These are phyloP conservation scores for Astrothelium subdiscretum DNA, from an alignment of 495 filamentous ascomycete genomes.

Conservation along the genomic window DNA sequence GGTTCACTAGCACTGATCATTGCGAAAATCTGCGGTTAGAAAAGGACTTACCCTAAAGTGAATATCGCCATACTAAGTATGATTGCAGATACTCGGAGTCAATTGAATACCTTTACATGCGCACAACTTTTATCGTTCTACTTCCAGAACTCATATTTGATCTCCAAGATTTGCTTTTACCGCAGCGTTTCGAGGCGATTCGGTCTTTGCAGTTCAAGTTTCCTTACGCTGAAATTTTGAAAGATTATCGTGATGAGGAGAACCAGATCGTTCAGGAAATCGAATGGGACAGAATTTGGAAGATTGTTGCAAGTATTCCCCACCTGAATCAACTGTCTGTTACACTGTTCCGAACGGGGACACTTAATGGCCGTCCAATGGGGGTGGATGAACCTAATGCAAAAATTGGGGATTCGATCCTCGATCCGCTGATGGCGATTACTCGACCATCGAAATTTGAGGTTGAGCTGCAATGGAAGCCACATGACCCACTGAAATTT, in stretches of 20 bases:
- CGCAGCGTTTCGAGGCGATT: background rate
- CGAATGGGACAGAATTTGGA: background rate
- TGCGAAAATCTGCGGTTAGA: no score
- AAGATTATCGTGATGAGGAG: no score
- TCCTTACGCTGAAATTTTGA: no score
- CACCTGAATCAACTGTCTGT: background rate
- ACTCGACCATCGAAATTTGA: background rate
- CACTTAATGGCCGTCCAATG: no score
- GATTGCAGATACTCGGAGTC: background rate
- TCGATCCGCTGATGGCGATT: background rate
- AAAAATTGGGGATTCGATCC: background rate
- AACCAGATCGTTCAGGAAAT: background rate
- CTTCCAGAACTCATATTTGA: background rate
- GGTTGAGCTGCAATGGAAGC: background rate
- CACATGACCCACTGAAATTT: background rate
- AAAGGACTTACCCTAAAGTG: no score
- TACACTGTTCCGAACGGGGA: background rate
- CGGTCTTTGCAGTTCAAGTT: background rate
- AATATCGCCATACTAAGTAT: no score
- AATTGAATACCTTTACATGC: background rate
- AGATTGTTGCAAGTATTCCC: background rate
- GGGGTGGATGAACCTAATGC: background rate
- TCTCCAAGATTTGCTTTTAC: background rate
- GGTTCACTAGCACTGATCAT: no score
- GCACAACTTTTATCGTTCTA: background rate